Conservation (phyloP, 345 rosid species). For the Ricinus communis region DNA sequence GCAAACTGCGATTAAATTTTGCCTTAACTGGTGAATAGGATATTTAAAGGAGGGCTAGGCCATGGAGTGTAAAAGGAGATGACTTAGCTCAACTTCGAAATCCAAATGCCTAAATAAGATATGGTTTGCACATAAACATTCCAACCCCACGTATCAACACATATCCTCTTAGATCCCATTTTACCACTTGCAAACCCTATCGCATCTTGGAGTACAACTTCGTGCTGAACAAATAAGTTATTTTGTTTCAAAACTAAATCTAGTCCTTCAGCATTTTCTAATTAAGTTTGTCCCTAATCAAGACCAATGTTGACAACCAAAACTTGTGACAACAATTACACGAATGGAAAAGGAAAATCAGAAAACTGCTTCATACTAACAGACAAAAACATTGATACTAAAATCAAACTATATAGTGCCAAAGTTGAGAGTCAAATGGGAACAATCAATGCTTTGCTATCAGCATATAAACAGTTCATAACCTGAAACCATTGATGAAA, state of each 20-base stretch:
- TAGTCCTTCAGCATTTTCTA: too few relatives aligned
- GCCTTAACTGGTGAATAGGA: neutral
- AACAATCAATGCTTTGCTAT: neutral
- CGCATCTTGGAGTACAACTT: neutral
- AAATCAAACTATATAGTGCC: neutral
- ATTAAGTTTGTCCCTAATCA: neutral
- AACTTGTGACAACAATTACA: neutral
- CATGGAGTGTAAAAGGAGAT: neutral
- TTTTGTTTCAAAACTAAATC: neutral
- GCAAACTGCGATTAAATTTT: too few relatives aligned
- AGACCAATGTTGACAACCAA: slow-evolving; percentile 1
- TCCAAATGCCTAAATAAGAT: too few relatives aligned
- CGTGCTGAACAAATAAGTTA: neutral
- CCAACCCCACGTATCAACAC: too few relatives aligned
- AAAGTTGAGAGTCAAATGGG: neutral
- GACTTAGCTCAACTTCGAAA: neutral
- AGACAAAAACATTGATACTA: neutral
- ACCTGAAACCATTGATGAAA: slow-evolving; percentile 8
- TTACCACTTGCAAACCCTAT: neutral
- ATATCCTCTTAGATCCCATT: neutral
- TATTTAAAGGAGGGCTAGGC: slow-evolving; percentile 1
- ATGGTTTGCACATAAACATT: too few relatives aligned
- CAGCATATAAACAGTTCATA: slow-evolving; percentile 6
- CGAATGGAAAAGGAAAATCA: neutral
- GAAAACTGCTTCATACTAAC: neutral